Evolutionary conservation across 2,329 filamentous ascomycete genomes (phyloP).

Genomic region (Daldinia sp.): DNA sequence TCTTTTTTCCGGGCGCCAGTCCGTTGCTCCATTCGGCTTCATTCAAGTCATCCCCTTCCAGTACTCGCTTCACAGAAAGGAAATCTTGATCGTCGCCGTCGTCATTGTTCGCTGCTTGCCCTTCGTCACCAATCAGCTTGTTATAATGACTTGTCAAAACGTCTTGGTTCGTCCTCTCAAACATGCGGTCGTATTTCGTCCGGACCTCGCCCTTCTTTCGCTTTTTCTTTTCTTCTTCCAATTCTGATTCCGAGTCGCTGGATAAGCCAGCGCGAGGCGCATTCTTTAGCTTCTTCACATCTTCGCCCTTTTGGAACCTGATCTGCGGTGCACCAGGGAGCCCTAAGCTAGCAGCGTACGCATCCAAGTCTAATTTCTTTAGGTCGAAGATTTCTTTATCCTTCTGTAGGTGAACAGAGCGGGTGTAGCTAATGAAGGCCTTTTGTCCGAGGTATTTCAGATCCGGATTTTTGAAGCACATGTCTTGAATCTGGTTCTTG

Average conservation of each 20-base stretch:
- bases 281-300: constrained; percentile 89
- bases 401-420: constrained; percentile 86
- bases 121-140: constrained; percentile 79
- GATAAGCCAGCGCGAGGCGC: constrained; percentile 76
- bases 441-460: constrained; percentile 97
- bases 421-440: constrained; percentile 90
- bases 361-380: constrained; percentile 84
- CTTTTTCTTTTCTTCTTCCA: constrained; percentile 67
- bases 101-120: constrained; percentile 56
- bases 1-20: constrained; percentile 62
- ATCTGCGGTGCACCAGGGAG: constrained; percentile 92
- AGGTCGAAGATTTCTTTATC: constrained; percentile 94
- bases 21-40: constrained; percentile 61
- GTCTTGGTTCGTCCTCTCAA: constrained; percentile 95
- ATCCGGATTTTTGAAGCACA: constrained; percentile 95
- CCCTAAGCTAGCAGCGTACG: constrained; percentile 85
- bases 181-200: constrained; percentile 98
- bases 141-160: constrained; percentile 94
- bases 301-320: constrained; percentile 91
- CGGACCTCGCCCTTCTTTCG: constrained; percentile 78
- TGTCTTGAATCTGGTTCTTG: constrained; percentile 85
- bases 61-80: constrained; percentile 88
- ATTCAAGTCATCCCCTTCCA: constrained; percentile 75
- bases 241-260: constrained; percentile 70
- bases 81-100: constrained; percentile 80